These are phyloP conservation scores for Neurospora cerealis DNA, from an alignment of 495 filamentous ascomycete species.

Conservation along the genomic window DNA sequence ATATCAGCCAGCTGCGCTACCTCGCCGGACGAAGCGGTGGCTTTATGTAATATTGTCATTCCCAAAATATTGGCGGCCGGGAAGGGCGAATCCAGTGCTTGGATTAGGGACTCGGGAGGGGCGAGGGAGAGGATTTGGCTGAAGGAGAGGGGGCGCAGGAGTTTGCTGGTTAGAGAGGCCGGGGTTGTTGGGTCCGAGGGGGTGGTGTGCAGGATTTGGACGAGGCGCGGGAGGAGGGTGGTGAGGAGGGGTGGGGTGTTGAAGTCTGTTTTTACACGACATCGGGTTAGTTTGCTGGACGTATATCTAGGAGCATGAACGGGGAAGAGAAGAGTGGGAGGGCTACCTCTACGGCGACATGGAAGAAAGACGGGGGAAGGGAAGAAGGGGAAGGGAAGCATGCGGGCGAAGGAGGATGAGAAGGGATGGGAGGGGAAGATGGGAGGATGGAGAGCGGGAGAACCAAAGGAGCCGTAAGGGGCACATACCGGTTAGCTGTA, in stretches of 20 bases:
- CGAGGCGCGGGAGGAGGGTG: slow-evolving; percentile 38
- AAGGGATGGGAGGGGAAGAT: neutral
- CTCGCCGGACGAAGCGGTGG: slow-evolving; percentile 47
- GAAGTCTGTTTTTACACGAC: slow-evolving; percentile 18
- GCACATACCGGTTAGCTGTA: slow-evolving; percentile 39
- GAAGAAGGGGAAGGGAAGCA: neutral
- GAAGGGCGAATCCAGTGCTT: slow-evolving; percentile 48
- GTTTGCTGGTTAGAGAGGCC: slow-evolving; percentile 40
- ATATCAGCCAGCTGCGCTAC: slow-evolving; percentile 59
- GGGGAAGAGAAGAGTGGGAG: neutral
- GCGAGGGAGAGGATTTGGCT: slow-evolving; percentile 41
- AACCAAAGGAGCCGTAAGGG: too few species aligned
- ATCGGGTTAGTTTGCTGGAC: neutral
- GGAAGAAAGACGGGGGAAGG: too few species aligned
- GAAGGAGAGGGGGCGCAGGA: slow-evolving; percentile 43
- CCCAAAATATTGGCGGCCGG: slow-evolving; percentile 60
- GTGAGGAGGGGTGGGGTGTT: slow-evolving; percentile 39
- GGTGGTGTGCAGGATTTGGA: slow-evolving; percentile 36
- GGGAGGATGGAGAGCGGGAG: neutral
- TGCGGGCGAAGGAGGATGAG: neutral
- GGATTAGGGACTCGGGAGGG: slow-evolving; percentile 41
- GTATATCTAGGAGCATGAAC: neutral
- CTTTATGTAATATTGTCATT: slow-evolving; percentile 64
- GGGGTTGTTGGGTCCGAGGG: slow-evolving; percentile 41
- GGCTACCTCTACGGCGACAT: too few species aligned